Evolutionary conservation across 176 grass and related monocot genomes (phyloP), one percentile per base, ranked within the genome.

Genomic region (Luzula sylvatica): DNA sequence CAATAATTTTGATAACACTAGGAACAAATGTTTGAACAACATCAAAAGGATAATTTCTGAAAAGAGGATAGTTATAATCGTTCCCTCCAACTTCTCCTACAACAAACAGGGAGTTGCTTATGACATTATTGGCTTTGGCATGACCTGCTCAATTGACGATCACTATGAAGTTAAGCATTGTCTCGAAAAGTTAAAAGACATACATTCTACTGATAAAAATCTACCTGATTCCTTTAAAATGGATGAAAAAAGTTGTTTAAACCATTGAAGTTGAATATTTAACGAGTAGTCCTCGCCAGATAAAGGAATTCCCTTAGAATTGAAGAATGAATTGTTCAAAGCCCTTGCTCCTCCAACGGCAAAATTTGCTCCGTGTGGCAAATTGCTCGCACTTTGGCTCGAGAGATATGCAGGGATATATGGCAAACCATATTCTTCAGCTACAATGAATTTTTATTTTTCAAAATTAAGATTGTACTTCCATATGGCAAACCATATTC

Each of bases 21-120:
- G 71, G 61, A 16, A 75, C 71, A 12, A 38, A 46, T 53, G 32
- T 14, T 19, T 23, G 38, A 44, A 75, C 47, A 25, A 50, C 50
- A 3, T 43, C 39, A 4, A 75, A 2, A 23, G 23, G 17, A 9
- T 9, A 29, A 1, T 23, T 9, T 0, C 2, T 8, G 8, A 25
- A 13, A 29, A 50, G 41, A 17, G 58, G 26, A 20, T 30, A 1
- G 58, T 65, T 66, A 51, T 75, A 75, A 46, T 75, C 71, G 5
- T 75, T 75, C 8, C 50, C 60, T 27, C 72, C 72, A 3, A 75
- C 58, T 51, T 75, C 72, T 20, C 72, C 72, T 7, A 75, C 26
- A 20, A 52, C 24, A 61, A 75, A 57, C 20, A 75, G 50, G 8
- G 72, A 22, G 6, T 11, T 43, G 38, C 41, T 26, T 20, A 66